Evolutionary conservation across 2,329 filamentous ascomycete species (phyloP), one percentile per base, ranked within the genome.

Genomic region (Fusarium anthophilum): DNA sequence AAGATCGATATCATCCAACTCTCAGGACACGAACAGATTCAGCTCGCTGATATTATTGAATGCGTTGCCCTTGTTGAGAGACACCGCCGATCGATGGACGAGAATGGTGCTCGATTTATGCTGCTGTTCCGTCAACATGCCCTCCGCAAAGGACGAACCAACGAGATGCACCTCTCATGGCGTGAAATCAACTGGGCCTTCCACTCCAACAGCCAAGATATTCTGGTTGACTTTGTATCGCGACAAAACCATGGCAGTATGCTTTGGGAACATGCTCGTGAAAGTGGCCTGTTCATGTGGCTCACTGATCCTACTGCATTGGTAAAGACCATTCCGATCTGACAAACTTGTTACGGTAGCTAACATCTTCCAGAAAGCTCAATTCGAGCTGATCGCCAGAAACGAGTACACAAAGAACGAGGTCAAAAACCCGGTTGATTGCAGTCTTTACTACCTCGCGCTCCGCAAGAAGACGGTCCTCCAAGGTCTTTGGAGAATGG

Each of bases 241-340:
- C 87, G 90, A 26, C 94, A 97, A 77, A 95, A 93, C 76, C 92
- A 95, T 72, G 92, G 92, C 3, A 92, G 90, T 67, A 87, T 98
- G 84, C 85, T 92, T 12, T 99, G 96, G 96, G 89, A 93, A 72
- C 89, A 95, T 77, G 96, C 96, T 4, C 89, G 93, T 53, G 93
- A 97, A 80, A 94, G 93, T 74, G 96, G 96, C 17, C 88, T 98
- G 63, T 98, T 98, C 79, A 96, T 98, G 91, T 99, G 96, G 96
- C 87, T 99, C 72, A 90, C 91, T 2, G 95, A 98, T 81, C 82
- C 87, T 24, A 89, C 88, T 62, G 91, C 94, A 28, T 85, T 98
- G 80, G 94, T 96, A 87, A 59, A 32, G 35, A 28, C 17, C 20
- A 32, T 14, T 12, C 22, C 18, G 20, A 9, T 37, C 17, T 24